These are phyloP conservation scores for Colletotrichum australisinense DNA, from an alignment of 2,329 filamentous ascomycete species.

Conservation along the genomic window DNA sequence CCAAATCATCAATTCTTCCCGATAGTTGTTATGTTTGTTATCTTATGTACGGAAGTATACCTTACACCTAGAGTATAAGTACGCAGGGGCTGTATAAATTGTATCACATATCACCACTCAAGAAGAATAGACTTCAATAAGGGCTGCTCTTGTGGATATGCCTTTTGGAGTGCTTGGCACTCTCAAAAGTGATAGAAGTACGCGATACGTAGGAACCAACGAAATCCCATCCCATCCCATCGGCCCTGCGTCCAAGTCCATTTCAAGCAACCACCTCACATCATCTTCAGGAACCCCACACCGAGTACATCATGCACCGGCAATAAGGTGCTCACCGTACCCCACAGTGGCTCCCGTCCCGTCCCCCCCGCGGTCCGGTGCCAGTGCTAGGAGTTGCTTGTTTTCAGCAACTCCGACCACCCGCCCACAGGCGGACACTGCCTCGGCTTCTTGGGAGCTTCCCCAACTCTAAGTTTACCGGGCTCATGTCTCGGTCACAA, in stretches of 20 bases:
- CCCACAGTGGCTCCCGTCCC: slow-evolving; percentile 11
- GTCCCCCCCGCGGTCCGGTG: background rate
- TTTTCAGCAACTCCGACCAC: background rate
- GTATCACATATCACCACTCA: background rate
- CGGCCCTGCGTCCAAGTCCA: background rate
- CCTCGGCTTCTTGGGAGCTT: slow-evolving; percentile 33
- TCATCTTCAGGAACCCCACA: slow-evolving; percentile 29
- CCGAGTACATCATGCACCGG: background rate
- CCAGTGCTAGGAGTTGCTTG: background rate
- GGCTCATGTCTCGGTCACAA: background rate
- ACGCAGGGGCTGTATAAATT: background rate
- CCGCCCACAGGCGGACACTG: slow-evolving; percentile 14
- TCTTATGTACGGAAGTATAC: too few species aligned
- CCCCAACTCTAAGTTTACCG: slow-evolving; percentile 24
- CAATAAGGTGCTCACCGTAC: background rate
- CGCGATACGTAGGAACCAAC: background rate
- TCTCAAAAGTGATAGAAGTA: background rate
- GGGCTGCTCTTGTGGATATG: background rate
- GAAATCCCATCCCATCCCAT: background rate
- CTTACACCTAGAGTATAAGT: too few species aligned
- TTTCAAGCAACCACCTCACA: slow-evolving; percentile 1
- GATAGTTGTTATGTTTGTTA: background rate
- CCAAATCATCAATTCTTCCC: background rate
- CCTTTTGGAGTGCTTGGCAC: background rate
- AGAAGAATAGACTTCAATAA: background rate